These are phyloP conservation scores for Rostrohypoxylon terebratum DNA, from an alignment of 495 filamentous ascomycete genomes.

Conservation along the genomic window DNA sequence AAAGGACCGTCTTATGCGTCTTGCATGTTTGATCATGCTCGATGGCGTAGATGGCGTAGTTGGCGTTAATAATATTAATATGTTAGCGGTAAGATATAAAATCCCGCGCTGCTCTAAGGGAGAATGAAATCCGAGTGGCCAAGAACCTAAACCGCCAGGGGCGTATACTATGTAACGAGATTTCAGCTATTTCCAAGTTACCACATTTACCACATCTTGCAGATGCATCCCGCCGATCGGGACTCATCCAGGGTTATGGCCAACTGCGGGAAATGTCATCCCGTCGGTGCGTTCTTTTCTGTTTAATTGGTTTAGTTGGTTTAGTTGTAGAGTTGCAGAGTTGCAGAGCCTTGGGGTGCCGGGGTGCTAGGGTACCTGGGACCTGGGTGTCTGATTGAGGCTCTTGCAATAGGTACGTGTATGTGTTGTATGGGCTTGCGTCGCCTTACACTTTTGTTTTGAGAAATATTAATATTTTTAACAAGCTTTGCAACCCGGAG, in stretches of 20 bases:
- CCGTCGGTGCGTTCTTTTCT: constrained; percentile 12
- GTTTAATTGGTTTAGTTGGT: no score
- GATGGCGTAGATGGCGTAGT: constrained; percentile 46
- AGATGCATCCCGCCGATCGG: constrained; percentile 30
- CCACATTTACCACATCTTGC: constrained; percentile 31
- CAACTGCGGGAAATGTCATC: constrained; percentile 1
- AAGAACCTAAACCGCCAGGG: neutral
- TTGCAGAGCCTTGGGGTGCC: constrained; percentile 2
- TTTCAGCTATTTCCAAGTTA: constrained; percentile 18
- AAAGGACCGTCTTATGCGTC: constrained; percentile 6
- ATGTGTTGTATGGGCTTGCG: constrained; percentile 28
- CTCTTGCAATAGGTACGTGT: constrained; percentile 29
- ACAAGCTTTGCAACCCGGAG: neutral
- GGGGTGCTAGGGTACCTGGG: no score
- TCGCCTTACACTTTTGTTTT: constrained; percentile 16
- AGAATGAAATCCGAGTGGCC: neutral
- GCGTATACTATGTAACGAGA: neutral
- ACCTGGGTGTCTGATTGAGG: constrained; percentile 29
- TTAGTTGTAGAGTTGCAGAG: no score
- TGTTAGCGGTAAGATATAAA: constrained; percentile 22
- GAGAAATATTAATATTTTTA: neutral
- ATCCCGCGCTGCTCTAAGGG: constrained; percentile 23
- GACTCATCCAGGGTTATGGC: constrained; percentile 18
- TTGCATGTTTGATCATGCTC: constrained; percentile 18
- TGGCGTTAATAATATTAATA: constrained; percentile 2